Evolutionary conservation across 306 rosid genomes (phyloP).

Genomic region (Acacia melanoxylon): DNA sequence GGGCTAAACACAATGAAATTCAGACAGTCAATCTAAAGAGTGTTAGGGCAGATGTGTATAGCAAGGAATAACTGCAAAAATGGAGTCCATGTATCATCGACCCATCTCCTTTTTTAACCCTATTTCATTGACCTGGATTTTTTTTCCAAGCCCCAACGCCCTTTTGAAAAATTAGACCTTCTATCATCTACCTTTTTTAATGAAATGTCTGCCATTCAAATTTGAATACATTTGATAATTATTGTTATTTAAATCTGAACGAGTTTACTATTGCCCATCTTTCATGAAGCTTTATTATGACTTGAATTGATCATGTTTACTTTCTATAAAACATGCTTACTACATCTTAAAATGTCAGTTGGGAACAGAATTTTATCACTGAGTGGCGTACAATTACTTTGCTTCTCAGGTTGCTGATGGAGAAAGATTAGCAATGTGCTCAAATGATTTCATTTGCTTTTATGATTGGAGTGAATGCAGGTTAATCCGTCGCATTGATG

Average conservation of each 20-base stretch:
- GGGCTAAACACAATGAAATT: slow-evolving; percentile 98
- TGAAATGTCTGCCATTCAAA: neutral
- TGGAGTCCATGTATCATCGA: neutral
- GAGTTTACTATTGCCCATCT: slow-evolving; percentile 7
- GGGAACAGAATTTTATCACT: too few relatives aligned
- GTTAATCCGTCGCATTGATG: too few relatives aligned
- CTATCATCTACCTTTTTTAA: neutral
- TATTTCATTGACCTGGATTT: slow-evolving; percentile 2
- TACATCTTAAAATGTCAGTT: too few relatives aligned
- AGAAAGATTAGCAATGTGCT: too few relatives aligned
- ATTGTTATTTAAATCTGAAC: slow-evolving; percentile 13
- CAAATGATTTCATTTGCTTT: too few relatives aligned
- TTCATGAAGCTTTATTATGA: slow-evolving; percentile 16
- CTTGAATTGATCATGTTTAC: neutral
- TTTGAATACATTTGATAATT: neutral
- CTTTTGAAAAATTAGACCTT: slow-evolving; percentile 22
- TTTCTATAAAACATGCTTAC: slow-evolving; percentile 1
- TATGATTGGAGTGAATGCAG: too few relatives aligned
- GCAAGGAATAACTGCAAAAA: slow-evolving; percentile 2
- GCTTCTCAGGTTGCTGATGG: too few relatives aligned
- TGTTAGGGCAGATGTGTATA: slow-evolving; percentile 71
- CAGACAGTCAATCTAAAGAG: slow-evolving; percentile 94
- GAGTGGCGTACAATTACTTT: too few relatives aligned
- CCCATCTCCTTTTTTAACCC: slow-evolving; percentile 8
- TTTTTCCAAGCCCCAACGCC: slow-evolving; percentile 7